Evolutionary conservation across 805 yeast species (phyloP), one percentile per base, ranked within the genome.

Genomic region (Kluyveromyces nonfermentans): DNA sequence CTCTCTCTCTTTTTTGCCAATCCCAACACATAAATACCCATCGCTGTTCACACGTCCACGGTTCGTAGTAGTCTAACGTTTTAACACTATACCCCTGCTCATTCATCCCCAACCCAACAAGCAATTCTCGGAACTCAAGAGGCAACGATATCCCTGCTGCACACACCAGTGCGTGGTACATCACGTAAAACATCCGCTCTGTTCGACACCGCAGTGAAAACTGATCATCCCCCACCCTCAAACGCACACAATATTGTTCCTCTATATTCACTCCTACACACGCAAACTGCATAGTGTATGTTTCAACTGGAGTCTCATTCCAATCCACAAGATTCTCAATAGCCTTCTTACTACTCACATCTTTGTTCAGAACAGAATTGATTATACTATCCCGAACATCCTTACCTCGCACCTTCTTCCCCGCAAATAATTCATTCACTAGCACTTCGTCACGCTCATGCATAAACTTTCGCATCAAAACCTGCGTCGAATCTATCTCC

Each of bases 401-500:
- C 28, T 17, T 35, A 20, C 19, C 35, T 7, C 20, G 35, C 19
- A 33, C 9, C 9, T 12, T 18, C 19, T 33, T 15, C 20, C 20
- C 35, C 3, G 6, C 38, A 20, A 35, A 37, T 22, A 14, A 28
- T 30, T 15, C 17, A 12, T 37, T 37, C 4, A 37, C 18, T n/a
- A 37, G 33, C 7, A 15, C 14, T 17, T 28, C 20, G n/a, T 37
- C 41, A 7, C 20, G 41, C 7, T 16, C 5, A 19, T 37, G 33
- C 7, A 8, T 28, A 10, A 37, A 21, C 20, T 9, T 12, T 9
- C 34, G 14, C 14, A 37, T 2, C 14, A 16, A 3, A 5, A 37
- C 15, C n/a, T 25, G 33, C 3, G 41, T 37, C 5, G 41, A 37
- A 25, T 37, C 30, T 8, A 37, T 16, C 34, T 37, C 41, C n/a